Percentiles rank a stretch among this genome's conserved stretches.
These are phyloP conservation scores for Gigaspora rosea DNA, from an alignment of 192 early-diverging fungal genomes.

Conservation along the genomic window DNA sequence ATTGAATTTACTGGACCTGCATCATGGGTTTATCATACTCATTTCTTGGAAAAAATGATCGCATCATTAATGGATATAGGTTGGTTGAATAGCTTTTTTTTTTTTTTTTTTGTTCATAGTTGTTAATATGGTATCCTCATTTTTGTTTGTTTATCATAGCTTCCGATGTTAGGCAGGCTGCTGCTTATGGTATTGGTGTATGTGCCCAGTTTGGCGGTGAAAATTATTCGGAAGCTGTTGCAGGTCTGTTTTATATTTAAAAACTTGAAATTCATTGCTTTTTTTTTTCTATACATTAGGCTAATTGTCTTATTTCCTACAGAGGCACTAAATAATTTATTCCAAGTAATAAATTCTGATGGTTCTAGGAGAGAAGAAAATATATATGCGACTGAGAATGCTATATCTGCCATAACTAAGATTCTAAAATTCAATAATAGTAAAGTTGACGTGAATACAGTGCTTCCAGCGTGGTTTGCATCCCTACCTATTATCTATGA, in stretches of 20 bases:
- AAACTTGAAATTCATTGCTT: constrained; percentile 11
- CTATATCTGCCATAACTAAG: constrained; percentile 89
- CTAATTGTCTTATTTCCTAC: constrained; percentile 27
- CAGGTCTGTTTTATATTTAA: constrained; percentile 33
- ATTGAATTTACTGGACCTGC: constrained; percentile 85
- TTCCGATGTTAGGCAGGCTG: constrained; percentile 87
- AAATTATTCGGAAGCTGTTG: constrained; percentile 72
- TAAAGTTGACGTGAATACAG: constrained; percentile 61
- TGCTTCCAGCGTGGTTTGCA: constrained; percentile 75
- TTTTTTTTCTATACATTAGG: background rate
- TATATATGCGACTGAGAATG: constrained; percentile 90
- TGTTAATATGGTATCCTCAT: background rate
- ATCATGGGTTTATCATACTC: constrained; percentile 62
- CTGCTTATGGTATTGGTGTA: constrained; percentile 93
- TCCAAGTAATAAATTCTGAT: constrained; percentile 65
- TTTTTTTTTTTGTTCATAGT: no score
- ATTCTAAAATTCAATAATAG: constrained; percentile 69
- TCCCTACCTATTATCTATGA: constrained; percentile 86
- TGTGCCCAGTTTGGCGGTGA: constrained; percentile 87
- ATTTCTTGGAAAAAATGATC: constrained; percentile 69
- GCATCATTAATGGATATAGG: constrained; percentile 53
- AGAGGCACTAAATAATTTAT: constrained; percentile 74
- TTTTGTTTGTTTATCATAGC: constrained; percentile 24
- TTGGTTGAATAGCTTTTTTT: background rate
- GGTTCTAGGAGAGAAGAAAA: constrained; percentile 73